Percentiles rank a stretch among this genome's conserved stretches.
Conservation (phyloP, 371 early-diverging fungal species). For the Lichtheimia ramosa region DNA sequence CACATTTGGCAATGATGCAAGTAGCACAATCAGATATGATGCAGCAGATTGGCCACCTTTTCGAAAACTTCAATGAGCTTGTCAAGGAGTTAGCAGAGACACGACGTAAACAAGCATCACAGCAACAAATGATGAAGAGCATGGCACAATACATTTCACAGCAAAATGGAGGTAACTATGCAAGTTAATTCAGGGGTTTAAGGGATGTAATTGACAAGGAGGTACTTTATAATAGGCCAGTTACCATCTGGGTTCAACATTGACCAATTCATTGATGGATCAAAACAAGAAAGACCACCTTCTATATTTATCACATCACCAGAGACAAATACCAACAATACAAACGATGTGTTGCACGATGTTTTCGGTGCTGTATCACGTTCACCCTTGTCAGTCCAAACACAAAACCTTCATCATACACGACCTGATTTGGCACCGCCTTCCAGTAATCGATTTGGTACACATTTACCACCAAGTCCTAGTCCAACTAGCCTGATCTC, state of each 20-base stretch:
- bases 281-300: constrained; percentile 40
- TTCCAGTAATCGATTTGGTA: constrained; percentile 6
- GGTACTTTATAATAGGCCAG: constrained; percentile 9
- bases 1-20: constrained; percentile 76
- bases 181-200: constrained; percentile 5
- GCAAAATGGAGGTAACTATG: constrained; percentile 38
- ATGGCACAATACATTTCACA: constrained; percentile 59
- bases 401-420: constrained; percentile 10
- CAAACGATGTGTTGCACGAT: constrained; percentile 2
- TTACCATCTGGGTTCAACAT: constrained; percentile 44
- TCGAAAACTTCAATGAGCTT: constrained; percentile 70
- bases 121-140: constrained; percentile 60
- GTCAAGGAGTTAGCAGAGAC: constrained; percentile 73
- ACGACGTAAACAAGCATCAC: constrained; percentile 61
- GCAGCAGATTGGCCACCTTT: constrained; percentile 69
- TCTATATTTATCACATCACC: constrained; percentile 65
- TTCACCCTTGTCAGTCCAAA: constrained; percentile 14
- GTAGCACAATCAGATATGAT: constrained; percentile 74
- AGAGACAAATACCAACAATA: constrained; percentile 19
- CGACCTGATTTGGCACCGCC: constrained; percentile 11
- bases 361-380: constrained; percentile 11
- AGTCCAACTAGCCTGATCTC: constrained; percentile 19
- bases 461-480: constrained; percentile 17
- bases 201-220: neutral
- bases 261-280: constrained; percentile 19